Conservation (phyloP, 148 eudicot genomes). For the Tetragonia tetragonoides region DNA sequence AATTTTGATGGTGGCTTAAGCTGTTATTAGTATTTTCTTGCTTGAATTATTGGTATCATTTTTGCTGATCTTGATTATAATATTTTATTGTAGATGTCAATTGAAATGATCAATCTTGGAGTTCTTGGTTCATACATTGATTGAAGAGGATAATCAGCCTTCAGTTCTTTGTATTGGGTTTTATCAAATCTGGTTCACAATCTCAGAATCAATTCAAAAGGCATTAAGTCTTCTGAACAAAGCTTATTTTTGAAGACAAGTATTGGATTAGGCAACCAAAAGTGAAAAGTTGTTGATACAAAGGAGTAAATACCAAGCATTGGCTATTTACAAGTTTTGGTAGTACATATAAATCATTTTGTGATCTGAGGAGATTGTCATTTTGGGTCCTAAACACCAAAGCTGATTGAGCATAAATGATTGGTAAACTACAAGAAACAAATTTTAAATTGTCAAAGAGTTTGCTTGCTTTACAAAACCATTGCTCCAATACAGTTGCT, state of each 20-base stretch:
- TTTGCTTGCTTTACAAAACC: slow-evolving; percentile 1
- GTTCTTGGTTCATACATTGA: slow-evolving; percentile 8
- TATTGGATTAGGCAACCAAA: background rate
- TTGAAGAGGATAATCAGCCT: background rate
- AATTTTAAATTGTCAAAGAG: slow-evolving; percentile 18
- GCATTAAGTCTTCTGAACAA: no score
- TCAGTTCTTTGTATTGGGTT: background rate
- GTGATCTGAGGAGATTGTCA: background rate
- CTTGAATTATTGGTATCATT: background rate
- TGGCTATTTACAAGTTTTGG: no score
- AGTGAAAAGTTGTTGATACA: background rate
- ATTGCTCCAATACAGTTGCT: background rate
- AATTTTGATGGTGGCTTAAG: no score
- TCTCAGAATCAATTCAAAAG: background rate
- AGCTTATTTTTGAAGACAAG: no score
- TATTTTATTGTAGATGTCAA: slow-evolving; percentile 11
- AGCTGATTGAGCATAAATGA: slow-evolving; percentile 16
- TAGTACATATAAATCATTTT: no score
- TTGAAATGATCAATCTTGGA: slow-evolving; percentile 3
- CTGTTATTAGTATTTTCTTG: background rate
- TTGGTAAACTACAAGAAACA: slow-evolving; percentile 17
- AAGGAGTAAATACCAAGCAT: no score
- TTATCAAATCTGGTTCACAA: background rate
- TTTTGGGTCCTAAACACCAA: background rate
- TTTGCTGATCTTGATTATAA: background rate